These are phyloP conservation scores for Pontederia paniculata DNA, from an alignment of 176 grass and related monocot genomes.

Conservation along the genomic window DNA sequence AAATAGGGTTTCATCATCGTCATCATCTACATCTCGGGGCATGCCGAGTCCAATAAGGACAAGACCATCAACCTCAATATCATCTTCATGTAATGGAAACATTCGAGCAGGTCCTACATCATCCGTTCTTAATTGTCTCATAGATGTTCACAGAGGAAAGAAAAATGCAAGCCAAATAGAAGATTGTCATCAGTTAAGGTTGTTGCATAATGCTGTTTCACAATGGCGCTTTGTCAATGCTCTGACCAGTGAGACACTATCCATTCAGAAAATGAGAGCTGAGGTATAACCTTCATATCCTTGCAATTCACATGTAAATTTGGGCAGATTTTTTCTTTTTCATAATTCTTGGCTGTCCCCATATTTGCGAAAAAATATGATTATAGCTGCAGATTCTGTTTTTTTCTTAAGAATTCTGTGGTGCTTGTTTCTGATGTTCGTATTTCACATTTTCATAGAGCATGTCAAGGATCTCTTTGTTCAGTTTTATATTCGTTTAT, in stretches of 20 bases:
- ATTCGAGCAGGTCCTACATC: conserved; percentile 28
- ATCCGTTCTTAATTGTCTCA: conserved; percentile 49
- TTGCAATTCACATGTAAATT: too few species aligned
- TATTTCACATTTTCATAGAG: background rate
- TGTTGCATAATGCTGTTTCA: conserved; percentile 64
- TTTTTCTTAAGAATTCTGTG: too few species aligned
- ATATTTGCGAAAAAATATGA: too few species aligned
- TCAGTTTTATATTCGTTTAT: background rate
- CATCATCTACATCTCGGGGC: background rate
- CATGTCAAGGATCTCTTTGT: background rate
- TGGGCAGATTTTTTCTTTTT: too few species aligned
- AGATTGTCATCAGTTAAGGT: conserved; percentile 68
- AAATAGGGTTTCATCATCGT: conserved; percentile 3
- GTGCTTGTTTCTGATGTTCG: background rate
- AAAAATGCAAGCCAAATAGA: conserved; percentile 54
- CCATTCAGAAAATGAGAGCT: conserved; percentile 66
- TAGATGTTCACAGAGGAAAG: conserved; percentile 69
- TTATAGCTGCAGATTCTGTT: too few species aligned
- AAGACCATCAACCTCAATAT: conserved; percentile 78
- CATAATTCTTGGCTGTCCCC: too few species aligned
- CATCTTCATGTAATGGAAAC: conserved; percentile 59
- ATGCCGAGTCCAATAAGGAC: conserved; percentile 11
- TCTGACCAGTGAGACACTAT: conserved; percentile 51
- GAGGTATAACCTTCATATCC: conserved; percentile 60
- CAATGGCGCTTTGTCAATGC: conserved; percentile 95